A percentile compares a stretch with the other conserved stretches of the same genome.
These are phyloP conservation scores for Fusarium robinianum DNA, from an alignment of 2,329 filamentous ascomycete species.

Conservation along the genomic window DNA sequence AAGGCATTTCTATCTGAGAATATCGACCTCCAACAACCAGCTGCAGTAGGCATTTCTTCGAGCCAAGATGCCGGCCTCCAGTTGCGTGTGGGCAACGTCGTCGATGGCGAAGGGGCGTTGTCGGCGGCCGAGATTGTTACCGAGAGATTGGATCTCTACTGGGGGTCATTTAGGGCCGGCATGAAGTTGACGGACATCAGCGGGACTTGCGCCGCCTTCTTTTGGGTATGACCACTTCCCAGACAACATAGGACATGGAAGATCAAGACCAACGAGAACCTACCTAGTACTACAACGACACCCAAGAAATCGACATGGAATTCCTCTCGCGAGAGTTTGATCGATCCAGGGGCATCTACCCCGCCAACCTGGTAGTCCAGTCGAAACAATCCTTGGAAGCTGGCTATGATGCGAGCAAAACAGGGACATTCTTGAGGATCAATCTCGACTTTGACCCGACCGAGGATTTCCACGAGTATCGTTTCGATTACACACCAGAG, in stretches of 20 bases:
- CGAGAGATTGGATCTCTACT: slow-evolving; percentile 64
- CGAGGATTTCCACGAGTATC: slow-evolving; percentile 72
- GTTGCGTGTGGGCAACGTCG: slow-evolving; percentile 56
- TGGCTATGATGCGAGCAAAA: slow-evolving; percentile 66
- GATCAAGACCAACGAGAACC: too few relatives aligned
- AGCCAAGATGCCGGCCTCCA: slow-evolving; percentile 57
- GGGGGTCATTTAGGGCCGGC: slow-evolving; percentile 69
- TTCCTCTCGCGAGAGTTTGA: slow-evolving; percentile 72
- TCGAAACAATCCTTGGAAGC: slow-evolving; percentile 60
- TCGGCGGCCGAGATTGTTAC: slow-evolving; percentile 68
- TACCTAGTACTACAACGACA: slow-evolving; percentile 81
- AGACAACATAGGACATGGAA: not conserved
- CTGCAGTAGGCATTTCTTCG: slow-evolving; percentile 48
- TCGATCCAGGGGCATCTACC: slow-evolving; percentile 52
- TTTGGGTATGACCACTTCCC: slow-evolving; percentile 65
- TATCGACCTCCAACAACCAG: slow-evolving; percentile 52
- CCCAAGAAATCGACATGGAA: slow-evolving; percentile 81
- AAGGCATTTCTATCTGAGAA: slow-evolving; percentile 65
- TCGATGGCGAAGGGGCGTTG: slow-evolving; percentile 55
- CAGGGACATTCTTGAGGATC: slow-evolving; percentile 60
- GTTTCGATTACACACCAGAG: slow-evolving; percentile 71
- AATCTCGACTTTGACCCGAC: slow-evolving; percentile 70
- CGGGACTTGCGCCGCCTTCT: slow-evolving; percentile 79
- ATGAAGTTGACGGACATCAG: slow-evolving; percentile 65
- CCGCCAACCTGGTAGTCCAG: slow-evolving; percentile 77